Conservation (phyloP, 129 eudicot species). For the Centella asiatica region DNA sequence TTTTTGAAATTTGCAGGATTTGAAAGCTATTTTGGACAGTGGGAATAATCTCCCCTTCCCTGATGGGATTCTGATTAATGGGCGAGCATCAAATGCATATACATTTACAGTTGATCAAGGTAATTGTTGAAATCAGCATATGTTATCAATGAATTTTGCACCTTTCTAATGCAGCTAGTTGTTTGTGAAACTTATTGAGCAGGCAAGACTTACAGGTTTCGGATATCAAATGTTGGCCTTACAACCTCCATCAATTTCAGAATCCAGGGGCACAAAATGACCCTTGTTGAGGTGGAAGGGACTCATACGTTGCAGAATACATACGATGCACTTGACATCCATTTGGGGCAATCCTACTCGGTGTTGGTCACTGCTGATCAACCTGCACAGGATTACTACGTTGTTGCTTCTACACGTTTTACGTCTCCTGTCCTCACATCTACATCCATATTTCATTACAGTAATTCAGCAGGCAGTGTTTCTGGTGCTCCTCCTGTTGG, state of each 20-base stretch:
- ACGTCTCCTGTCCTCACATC: slow-evolving; percentile 53
- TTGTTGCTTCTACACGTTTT: slow-evolving; percentile 52
- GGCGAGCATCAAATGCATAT: slow-evolving; percentile 43
- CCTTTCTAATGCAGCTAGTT: neutral
- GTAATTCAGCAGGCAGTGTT: slow-evolving; percentile 36
- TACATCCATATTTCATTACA: slow-evolving; percentile 53
- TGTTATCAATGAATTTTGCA: neutral
- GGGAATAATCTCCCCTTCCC: slow-evolving; percentile 67
- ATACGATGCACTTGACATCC: slow-evolving; percentile 50
- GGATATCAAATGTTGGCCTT: slow-evolving; percentile 62
- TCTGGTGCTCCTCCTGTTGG: slow-evolving; percentile 50
- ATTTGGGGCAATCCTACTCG: slow-evolving; percentile 64
- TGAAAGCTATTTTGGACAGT: slow-evolving; percentile 47
- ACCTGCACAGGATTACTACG: slow-evolving; percentile 51
- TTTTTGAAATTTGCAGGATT: slow-evolving; percentile 26
- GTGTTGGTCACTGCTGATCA: slow-evolving; percentile 61
- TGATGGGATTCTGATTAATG: slow-evolving; percentile 68
- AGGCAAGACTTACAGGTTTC: slow-evolving; percentile 58
- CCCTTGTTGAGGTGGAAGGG: slow-evolving; percentile 61
- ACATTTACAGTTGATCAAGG: slow-evolving; percentile 61
- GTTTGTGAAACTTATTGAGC: slow-evolving; percentile 13
- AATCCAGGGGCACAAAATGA: slow-evolving; percentile 57
- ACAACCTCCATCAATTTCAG: slow-evolving; percentile 52
- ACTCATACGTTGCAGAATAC: slow-evolving; percentile 55
- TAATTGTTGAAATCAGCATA: slow-evolving; percentile 9